Evolutionary conservation across 352 stramenopile genomes (phyloP).

Genomic region (Phytophthora cryptogea): DNA sequence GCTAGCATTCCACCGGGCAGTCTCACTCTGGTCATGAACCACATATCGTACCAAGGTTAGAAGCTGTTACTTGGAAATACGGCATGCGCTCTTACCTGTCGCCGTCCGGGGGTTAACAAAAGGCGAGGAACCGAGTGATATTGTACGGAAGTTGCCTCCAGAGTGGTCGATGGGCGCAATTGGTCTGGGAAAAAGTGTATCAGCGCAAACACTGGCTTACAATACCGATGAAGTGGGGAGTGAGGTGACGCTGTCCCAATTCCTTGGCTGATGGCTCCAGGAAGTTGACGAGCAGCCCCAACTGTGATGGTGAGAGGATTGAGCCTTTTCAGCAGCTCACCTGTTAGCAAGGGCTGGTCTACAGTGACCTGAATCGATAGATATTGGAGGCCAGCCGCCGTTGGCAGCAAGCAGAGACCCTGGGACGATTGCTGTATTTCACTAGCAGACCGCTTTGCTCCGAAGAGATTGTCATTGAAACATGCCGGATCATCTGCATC

Average conservation of each 20-base stretch:
- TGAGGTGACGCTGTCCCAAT: conserved; percentile 41
- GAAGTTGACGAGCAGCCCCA: conserved; percentile 43
- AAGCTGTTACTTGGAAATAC: neutral
- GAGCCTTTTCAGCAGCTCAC: conserved; percentile 43
- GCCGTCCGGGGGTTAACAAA: conserved; percentile 39
- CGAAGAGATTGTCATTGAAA: neutral
- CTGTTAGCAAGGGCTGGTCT: conserved; percentile 52
- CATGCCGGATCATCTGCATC: neutral
- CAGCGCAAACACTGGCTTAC: conserved; percentile 60
- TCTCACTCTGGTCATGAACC: conserved; percentile 25
- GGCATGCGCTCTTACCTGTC: conserved; percentile 36
- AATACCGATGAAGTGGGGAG: conserved; percentile 42
- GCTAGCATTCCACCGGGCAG: conserved; percentile 49
- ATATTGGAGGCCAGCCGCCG: conserved; percentile 42
- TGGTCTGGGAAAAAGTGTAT: conserved; percentile 57
- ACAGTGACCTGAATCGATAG: conserved; percentile 56
- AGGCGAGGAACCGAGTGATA: conserved; percentile 28
- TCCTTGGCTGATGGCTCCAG: conserved; percentile 41
- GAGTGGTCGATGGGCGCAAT: conserved; percentile 11
- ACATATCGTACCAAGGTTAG: neutral
- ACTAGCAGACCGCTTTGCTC: conserved; percentile 9
- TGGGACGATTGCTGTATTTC: conserved; percentile 6
- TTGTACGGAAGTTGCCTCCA: neutral
- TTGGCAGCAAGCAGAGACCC: conserved; percentile 37
- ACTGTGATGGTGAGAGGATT: conserved; percentile 77